These are phyloP conservation scores for Yamadazyma taylorii DNA, from an alignment of 1,139 yeast genomes.

Conservation along the genomic window DNA sequence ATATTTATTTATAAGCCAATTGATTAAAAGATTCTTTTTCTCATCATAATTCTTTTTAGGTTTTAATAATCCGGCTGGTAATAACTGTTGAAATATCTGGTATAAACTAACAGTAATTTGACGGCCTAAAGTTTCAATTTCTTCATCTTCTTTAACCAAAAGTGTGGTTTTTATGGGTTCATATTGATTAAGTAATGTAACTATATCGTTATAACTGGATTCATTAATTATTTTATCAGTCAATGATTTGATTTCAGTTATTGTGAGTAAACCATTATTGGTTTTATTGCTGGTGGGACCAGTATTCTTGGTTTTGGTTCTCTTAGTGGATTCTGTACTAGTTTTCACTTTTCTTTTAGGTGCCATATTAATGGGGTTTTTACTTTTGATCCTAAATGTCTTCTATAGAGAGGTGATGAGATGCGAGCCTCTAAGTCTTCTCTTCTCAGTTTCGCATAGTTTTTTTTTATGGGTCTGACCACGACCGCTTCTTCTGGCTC, in stretches of 20 bases:
- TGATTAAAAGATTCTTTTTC: slow-evolving; percentile 46
- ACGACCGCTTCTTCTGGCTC: too few relatives aligned
- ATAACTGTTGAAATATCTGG: slow-evolving; percentile 57
- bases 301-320: slow-evolving; percentile 8
- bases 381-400: too few relatives aligned
- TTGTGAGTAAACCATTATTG: slow-evolving; percentile 15
- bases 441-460: neutral
- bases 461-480: slow-evolving; percentile 9
- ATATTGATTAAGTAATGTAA: slow-evolving; percentile 42
- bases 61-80: slow-evolving; percentile 49
- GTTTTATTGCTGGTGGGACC: too few relatives aligned
- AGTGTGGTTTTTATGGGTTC: slow-evolving; percentile 24
- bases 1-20: slow-evolving; percentile 68
- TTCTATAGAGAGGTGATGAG: too few relatives aligned
- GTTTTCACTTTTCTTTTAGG: slow-evolving; percentile 13
- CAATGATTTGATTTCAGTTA: slow-evolving; percentile 32
- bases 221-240: slow-evolving; percentile 29
- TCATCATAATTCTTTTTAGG: slow-evolving; percentile 40
- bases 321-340: slow-evolving; percentile 2
- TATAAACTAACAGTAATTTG: slow-evolving; percentile 52
- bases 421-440: too few relatives aligned
- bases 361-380: too few relatives aligned
- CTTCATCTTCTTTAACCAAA: slow-evolving; percentile 21
- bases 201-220: slow-evolving; percentile 53
- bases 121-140: slow-evolving; percentile 40